Evolutionary conservation across 148 eudicot genomes (phyloP).

Genomic region (Suaeda aralocaspica): DNA sequence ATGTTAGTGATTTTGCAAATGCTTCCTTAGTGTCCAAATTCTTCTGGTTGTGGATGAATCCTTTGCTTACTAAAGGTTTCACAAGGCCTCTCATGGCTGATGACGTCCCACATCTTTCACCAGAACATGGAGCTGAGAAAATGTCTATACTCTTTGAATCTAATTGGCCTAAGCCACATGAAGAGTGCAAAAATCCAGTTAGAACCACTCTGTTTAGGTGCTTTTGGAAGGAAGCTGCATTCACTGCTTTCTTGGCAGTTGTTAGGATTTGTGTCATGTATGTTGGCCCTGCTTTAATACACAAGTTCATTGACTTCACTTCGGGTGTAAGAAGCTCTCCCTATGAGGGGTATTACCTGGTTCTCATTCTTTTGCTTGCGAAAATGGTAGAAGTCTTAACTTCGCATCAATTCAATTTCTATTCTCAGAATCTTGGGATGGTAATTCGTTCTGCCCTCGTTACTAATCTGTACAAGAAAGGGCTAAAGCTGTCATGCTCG

Average conservation of each 20-base stretch:
- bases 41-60: constrained; percentile 86
- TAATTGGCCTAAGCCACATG: constrained; percentile 73
- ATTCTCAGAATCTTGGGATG: constrained; percentile 85
- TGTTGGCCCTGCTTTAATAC: constrained; percentile 74
- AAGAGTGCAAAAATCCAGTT: constrained; percentile 72
- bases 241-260: constrained; percentile 78
- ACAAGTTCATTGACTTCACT: constrained; percentile 64
- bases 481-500: constrained; percentile 65
- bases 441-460: constrained; percentile 69
- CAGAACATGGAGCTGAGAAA: constrained; percentile 61
- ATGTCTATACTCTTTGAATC: constrained; percentile 64
- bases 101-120: constrained; percentile 75
- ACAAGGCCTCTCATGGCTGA: constrained; percentile 49
- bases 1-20: constrained; percentile 52
- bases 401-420: constrained; percentile 82
- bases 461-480: constrained; percentile 82
- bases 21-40: constrained; percentile 66
- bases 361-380: constrained; percentile 52
- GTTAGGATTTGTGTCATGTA: constrained; percentile 72
- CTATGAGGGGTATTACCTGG: constrained; percentile 79
- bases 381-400: constrained; percentile 67
- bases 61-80: constrained; percentile 68
- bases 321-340: constrained; percentile 59
- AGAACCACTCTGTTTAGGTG: constrained; percentile 62
- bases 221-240: constrained; percentile 66